Conservation (phyloP, 1,284 basidiomycete species). For the Cryptococcus hybrid region DNA sequence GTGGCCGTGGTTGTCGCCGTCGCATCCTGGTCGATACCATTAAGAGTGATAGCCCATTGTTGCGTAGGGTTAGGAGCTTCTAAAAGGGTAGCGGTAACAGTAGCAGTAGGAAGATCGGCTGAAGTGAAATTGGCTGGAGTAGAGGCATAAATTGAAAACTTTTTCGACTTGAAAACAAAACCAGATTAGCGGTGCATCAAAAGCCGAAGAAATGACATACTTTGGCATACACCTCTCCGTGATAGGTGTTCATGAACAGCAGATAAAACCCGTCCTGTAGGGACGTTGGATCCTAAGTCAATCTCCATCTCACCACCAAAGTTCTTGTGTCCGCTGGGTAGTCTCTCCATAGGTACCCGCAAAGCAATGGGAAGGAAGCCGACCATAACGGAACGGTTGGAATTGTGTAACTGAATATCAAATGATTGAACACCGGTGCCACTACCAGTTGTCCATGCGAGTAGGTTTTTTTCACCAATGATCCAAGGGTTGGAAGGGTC, state of each 20-base stretch:
- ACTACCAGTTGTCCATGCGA: constrained; percentile 44
- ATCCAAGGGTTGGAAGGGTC: constrained; percentile 40
- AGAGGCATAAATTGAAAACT: constrained; percentile 39
- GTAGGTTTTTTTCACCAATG: constrained; percentile 40
- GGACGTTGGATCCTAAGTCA: constrained; percentile 34
- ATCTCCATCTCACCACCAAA: constrained; percentile 48
- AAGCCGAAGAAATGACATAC: constrained; percentile 12
- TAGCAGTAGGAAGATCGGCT: constrained; percentile 39
- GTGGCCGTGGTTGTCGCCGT: constrained; percentile 16
- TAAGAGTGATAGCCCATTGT: constrained; percentile 43
- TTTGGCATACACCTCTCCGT: constrained; percentile 44
- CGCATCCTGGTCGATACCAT: constrained; percentile 41
- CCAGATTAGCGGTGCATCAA: background rate
- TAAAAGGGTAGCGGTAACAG: constrained; percentile 37
- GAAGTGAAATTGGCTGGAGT: constrained; percentile 36
- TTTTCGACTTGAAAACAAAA: constrained; percentile 22
- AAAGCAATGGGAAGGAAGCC: constrained; percentile 45
- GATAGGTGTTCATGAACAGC: constrained; percentile 43
- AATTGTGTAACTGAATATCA: constrained; percentile 49
- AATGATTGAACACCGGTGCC: constrained; percentile 46
- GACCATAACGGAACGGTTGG: constrained; percentile 40
- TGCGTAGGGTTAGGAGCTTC: constrained; percentile 42
- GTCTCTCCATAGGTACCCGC: constrained; percentile 39
- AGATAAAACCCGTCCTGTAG: constrained; percentile 39
- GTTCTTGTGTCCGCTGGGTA: constrained; percentile 34